phyloP scores from a whole-genome alignment of 192 early-diverging fungal species.

The Entomortierella parvispora region DNA sequence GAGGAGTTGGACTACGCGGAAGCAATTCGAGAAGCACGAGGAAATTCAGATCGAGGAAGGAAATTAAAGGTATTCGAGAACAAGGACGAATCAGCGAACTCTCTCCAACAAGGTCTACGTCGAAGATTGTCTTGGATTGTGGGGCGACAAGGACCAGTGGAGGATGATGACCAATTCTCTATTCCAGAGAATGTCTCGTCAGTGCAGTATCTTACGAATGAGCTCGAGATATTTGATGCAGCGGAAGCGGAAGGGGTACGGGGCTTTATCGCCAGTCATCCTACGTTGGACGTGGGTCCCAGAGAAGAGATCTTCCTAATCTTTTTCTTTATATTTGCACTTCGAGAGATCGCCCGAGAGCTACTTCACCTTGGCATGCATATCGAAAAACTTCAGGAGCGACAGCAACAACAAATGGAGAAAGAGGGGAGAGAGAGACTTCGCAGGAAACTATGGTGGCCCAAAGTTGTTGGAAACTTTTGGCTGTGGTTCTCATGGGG shows the following conservation, averaged over 20 bases:
- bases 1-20: slow-evolving; percentile 1
- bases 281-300: slow-evolving; percentile 16
- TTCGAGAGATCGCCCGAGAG: slow-evolving; percentile 53
- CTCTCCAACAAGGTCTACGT: background rate
- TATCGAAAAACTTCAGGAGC: background rate
- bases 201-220: slow-evolving; percentile 15
- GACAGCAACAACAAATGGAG: slow-evolving; percentile 5
- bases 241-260: slow-evolving; percentile 1
- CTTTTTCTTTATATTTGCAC: slow-evolving; percentile 56
- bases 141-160: background rate
- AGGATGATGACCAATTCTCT: background rate
- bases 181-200: slow-evolving; percentile 4
- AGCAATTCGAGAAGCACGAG: background rate
- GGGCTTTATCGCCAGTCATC: slow-evolving; percentile 3
- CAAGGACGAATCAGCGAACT: background rate
- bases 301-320: slow-evolving; percentile 56
- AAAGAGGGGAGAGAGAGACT: background rate
- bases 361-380: slow-evolving; percentile 16
- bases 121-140: background rate
- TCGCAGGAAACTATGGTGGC: slow-evolving; percentile 13
- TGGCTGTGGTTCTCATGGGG: slow-evolving; percentile 15
- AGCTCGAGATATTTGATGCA: slow-evolving; percentile 11
- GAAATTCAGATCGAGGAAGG: background rate
- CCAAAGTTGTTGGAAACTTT: slow-evolving; percentile 21
- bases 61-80: background rate